Percentiles rank a stretch among this genome's conserved stretches.
Evolutionary conservation across 1,284 basidiomycete genomes (phyloP).

Genomic region (Sporisorium sorghi): DNA sequence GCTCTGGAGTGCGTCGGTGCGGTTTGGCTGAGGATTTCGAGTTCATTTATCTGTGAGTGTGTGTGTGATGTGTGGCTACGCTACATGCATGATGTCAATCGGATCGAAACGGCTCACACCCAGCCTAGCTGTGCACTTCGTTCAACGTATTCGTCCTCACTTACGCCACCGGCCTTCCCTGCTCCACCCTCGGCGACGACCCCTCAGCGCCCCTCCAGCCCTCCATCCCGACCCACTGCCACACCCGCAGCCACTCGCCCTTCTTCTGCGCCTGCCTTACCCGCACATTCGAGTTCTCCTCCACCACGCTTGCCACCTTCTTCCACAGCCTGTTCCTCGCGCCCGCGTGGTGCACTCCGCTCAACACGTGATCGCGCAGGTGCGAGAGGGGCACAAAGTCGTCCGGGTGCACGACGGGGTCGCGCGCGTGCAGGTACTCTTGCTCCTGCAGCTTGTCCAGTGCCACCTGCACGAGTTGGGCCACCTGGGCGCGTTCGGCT

Average conservation of each 20-base stretch:
- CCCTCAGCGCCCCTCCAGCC: conserved; percentile 19
- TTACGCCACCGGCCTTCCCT: conserved; percentile 15
- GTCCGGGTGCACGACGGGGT: conserved; percentile 81
- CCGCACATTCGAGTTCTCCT: conserved; percentile 93
- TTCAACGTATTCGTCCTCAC: too few relatives aligned
- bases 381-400: conserved; percentile 88
- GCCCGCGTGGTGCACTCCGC: conserved; percentile 80
- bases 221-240: conserved; percentile 72
- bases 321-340: conserved; percentile 83
- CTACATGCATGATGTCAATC: too few relatives aligned
- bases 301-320: conserved; percentile 85
- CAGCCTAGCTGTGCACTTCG: too few relatives aligned
- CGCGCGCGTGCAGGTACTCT: conserved; percentile 84
- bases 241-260: conserved; percentile 76
- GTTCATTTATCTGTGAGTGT: too few relatives aligned
- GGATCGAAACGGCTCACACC: too few relatives aligned
- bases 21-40: too few relatives aligned
- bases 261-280: conserved; percentile 86
- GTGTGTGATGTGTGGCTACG: too few relatives aligned
- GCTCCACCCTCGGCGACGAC: neutral
- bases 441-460: conserved; percentile 56
- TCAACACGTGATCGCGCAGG: conserved; percentile 87
- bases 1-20: too few relatives aligned
- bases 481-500: conserved; percentile 29
- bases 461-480: conserved; percentile 44